Evolutionary conservation across 2,329 filamentous ascomycete species (phyloP).

Genomic region (Cladorrhinum sp.): DNA sequence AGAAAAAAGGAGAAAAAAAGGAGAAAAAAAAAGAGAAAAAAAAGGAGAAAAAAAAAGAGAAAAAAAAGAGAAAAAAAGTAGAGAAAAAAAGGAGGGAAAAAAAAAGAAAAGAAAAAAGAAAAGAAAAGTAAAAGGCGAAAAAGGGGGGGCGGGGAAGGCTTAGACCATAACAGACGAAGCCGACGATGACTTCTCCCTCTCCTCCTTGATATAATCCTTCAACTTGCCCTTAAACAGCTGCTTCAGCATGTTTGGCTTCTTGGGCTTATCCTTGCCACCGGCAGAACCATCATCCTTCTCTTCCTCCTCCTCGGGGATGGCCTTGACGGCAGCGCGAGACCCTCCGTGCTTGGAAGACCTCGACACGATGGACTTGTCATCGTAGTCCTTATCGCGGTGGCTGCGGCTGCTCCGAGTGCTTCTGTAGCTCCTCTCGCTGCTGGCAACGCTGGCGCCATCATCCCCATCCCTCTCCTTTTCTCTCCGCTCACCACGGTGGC

Average conservation of each 20-base stretch:
- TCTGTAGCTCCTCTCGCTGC: conserved; percentile 38
- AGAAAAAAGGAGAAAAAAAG: no score
- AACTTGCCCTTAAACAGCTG: conserved; percentile 53
- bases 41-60: no score
- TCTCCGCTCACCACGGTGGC: conserved; percentile 5
- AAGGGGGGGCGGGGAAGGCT: not conserved
- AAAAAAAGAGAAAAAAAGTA: no score
- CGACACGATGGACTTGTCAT: conserved; percentile 22
- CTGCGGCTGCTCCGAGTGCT: conserved; percentile 30
- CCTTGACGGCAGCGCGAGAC: conserved; percentile 34
- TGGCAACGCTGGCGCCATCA: conserved; percentile 28
- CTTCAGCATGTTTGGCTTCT: conserved; percentile 55
- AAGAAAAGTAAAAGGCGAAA: not conserved
- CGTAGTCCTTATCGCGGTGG: conserved; percentile 1
- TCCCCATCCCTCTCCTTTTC: conserved; percentile 5
- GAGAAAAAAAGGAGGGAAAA: no score
- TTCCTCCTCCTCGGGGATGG: conserved; percentile 36
- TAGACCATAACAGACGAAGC: conserved; percentile 23
- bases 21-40: no score
- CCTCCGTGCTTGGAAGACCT: conserved; percentile 35
- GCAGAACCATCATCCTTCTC: conserved; percentile 25
- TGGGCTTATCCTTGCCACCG: conserved; percentile 43
- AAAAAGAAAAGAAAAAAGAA: no score
- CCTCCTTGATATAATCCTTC: conserved; percentile 42
- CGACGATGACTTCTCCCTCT: conserved; percentile 30